Evolutionary conservation across 306 rosid species (phyloP), one percentile per base, ranked within the genome.

Genomic region (Vigna reflexopilosa): DNA sequence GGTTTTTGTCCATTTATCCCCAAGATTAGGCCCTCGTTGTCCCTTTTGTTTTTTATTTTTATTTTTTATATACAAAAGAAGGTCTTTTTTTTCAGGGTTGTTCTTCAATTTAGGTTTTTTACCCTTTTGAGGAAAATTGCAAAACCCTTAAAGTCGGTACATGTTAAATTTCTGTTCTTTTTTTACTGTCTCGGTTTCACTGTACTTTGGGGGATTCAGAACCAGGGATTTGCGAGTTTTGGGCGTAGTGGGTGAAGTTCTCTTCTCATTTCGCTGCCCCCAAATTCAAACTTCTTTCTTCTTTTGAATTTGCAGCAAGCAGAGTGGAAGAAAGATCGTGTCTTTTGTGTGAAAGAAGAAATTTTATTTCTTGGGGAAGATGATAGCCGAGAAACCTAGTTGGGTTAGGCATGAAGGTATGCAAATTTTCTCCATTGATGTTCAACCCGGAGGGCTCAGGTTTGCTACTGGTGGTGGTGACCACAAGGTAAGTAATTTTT

Each of bases 381-480:
- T 95, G 99, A 93, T 91, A 87, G 91, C 97, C 4, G 99, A 95
- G 85, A 95, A 95, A 77, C 99, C 98, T 66, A 86, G 89, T 40
- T 95, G 98, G 98, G 88, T 95, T 73, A 91, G 90, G 83, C 99
- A 95, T 83, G 98, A 95, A 77, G 98, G 99, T 14, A 90, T 93
- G 97, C 98, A 95, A 75, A 95, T 95, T 77, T 95, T 95, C 87
- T 95, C 97, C 83, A 93, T 95, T 82, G 99, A 95, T 87, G 94
- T 95, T 73, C 99, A 95, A 85, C 97, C 98, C 7, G 98, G 97
- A 12, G 98, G 98, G 6, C 89, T 89, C 50, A 84, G 99, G 82
- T 88, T 95, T 24, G 97, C 98, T 12, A 92, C 99, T 81, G 99
- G 99, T 52, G 99, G 99, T 62, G 99, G 99, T 77, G 99, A 95